Evolutionary conservation across 768 basidiomycete species (phyloP), one percentile per base, ranked within the genome.

Genomic region (Pulveroboletus frians): DNA sequence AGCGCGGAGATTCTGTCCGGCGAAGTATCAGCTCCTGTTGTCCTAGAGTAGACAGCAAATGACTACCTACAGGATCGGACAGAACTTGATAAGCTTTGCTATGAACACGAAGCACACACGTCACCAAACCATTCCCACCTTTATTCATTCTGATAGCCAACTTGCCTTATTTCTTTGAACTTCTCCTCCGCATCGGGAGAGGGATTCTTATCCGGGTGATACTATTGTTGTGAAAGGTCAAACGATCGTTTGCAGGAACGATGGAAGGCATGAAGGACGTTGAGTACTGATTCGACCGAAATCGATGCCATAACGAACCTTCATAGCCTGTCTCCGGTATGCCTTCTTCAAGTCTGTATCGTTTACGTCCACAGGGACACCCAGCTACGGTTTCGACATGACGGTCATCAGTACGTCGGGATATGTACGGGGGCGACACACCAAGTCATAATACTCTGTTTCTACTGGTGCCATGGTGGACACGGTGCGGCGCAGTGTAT

Each of bases 61-160:
- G 34, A 32, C 53, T 48, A 46, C 83, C 57, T 68, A 90, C 89
- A 55, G 88, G 69, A 69, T 92, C 88, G 41, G 88, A 87, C 26
- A 92, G 74, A 50, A 96, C 85, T 69, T 94, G 92, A 67, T 97
- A 98, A 45, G 95, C 95, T 80, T 95, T 93, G 65, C 91, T 91
- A 57, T 32, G 56, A 39, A 47, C 44, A 60, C 50, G 58, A 53
- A 50, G 52, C 38, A 47, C 41, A 26, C 53, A 47, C 47, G 57
- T 62, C 39, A 60, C 54, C 36, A 46, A 44, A 2, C 15, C 35
- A 41, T 51, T 36, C 51, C 50, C 40, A 49, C 38, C 46, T 36
- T 48, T 21, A 48, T 46, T 46, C 41, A n/a, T 52, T 37, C 30
- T 39, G 57, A 55, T 46, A 36, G 46, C 17, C 44, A 35, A 66